phyloP scores from a whole-genome alignment of 1,284 basidiomycete species.

The Peniophora sp. region DNA sequence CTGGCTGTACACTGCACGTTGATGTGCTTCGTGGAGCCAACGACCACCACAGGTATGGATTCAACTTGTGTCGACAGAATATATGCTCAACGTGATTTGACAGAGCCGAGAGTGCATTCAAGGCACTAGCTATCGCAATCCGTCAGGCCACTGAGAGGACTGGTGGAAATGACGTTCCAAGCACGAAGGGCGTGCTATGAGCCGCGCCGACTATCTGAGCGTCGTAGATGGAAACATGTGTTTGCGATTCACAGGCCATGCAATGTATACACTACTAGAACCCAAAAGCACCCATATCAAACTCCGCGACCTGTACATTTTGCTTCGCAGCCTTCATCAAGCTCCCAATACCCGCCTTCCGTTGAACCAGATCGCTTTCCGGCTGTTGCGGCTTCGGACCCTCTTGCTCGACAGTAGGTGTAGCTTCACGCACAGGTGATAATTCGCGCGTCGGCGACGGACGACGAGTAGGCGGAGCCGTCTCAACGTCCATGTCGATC shows the following conservation, averaged over 20 bases:
- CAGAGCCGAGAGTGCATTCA: constrained; percentile 96
- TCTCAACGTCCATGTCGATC: constrained; percentile 82
- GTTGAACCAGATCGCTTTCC: constrained; percentile 48
- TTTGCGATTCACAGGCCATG: no score
- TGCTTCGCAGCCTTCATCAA: constrained; percentile 85
- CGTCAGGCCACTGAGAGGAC: constrained; percentile 89
- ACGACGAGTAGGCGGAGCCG: constrained; percentile 50
- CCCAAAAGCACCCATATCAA: constrained; percentile 71
- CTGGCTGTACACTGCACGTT: constrained; percentile 85
- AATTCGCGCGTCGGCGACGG: constrained; percentile 34
- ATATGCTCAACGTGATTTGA: constrained; percentile 3
- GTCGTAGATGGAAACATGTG: no score
- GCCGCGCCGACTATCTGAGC: no score
- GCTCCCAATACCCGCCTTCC: constrained; percentile 72
- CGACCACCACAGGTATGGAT: constrained; percentile 86
- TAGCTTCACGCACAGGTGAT: constrained; percentile 2
- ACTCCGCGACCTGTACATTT: constrained; percentile 78
- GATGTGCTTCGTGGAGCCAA: constrained; percentile 94
- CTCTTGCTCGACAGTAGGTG: constrained; percentile 16
- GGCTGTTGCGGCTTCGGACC: constrained; percentile 26
- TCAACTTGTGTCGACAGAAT: not conserved
- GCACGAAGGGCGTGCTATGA: constrained; percentile 90
- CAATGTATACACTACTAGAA: no score
- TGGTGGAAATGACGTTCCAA: constrained; percentile 88
- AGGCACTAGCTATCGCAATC: constrained; percentile 93